Percentiles rank a stretch among this genome's conserved stretches.
phyloP scores from a whole-genome alignment of 257 asterid species.

The Ehretia macrophylla region DNA sequence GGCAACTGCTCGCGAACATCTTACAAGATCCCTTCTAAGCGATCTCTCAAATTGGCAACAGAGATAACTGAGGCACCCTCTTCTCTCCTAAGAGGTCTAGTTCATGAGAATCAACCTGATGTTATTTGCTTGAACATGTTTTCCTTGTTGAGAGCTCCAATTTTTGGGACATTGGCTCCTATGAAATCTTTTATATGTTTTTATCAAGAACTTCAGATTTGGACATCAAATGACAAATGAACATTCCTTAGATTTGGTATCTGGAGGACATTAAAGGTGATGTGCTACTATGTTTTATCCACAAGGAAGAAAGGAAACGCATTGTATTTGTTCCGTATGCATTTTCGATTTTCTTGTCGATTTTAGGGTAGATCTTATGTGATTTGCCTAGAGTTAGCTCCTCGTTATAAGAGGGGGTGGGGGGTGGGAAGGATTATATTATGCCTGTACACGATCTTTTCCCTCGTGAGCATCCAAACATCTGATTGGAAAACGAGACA shows the following conservation, averaged over 20 bases:
- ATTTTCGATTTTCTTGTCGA: too few relatives aligned
- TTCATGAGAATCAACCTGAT: background rate
- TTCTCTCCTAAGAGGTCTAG: constrained; percentile 1
- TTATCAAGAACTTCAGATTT: background rate
- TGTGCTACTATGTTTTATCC: background rate
- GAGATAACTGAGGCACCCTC: background rate
- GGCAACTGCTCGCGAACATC: constrained; percentile 73
- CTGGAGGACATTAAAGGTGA: background rate
- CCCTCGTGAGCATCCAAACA: too few relatives aligned
- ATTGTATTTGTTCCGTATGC: too few relatives aligned
- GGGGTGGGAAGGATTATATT: too few relatives aligned
- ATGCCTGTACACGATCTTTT: too few relatives aligned
- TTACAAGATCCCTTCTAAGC: constrained; percentile 67
- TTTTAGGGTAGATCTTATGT: too few relatives aligned
- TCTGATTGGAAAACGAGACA: too few relatives aligned
- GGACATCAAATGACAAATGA: too few relatives aligned
- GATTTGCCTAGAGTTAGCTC: too few relatives aligned
- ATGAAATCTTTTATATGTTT: background rate
- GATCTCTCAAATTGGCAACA: constrained; percentile 14
- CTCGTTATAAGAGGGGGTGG: too few relatives aligned
- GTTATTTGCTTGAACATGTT: background rate
- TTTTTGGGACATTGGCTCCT: background rate
- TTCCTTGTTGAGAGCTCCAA: background rate
- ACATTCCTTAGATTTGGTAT: background rate
- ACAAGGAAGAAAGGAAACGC: background rate